Evolutionary conservation across 805 yeast species (phyloP).

Genomic region (Barnettozyma botsteinii): DNA sequence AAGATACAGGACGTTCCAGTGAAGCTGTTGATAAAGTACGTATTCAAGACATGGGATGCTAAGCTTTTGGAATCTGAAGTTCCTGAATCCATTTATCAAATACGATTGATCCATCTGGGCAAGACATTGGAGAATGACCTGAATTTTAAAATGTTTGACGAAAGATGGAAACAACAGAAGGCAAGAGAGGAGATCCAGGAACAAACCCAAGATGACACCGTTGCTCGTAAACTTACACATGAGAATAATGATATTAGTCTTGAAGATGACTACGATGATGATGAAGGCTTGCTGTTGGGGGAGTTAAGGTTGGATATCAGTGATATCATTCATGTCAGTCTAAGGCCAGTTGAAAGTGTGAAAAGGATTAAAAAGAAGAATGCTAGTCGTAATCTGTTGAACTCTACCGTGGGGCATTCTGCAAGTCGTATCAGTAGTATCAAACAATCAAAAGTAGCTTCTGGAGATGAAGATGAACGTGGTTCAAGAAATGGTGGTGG

Average conservation of each 20-base stretch:
- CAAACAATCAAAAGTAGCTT: slow-evolving; percentile 1
- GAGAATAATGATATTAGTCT: background rate
- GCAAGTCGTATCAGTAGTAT: background rate
- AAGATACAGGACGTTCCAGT: background rate
- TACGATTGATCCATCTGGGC: slow-evolving; percentile 29
- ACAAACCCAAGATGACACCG: too few species aligned
- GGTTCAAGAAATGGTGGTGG: slow-evolving; percentile 1
- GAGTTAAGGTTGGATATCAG: slow-evolving; percentile 19
- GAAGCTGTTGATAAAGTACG: slow-evolving; percentile 1
- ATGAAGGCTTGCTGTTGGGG: background rate
- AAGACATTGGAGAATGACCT: slow-evolving; percentile 19
- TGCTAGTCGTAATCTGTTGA: background rate
- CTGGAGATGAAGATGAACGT: background rate
- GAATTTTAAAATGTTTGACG: slow-evolving; percentile 4
- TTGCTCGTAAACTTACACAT: background rate
- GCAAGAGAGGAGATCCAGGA: background rate
- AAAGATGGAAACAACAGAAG: background rate
- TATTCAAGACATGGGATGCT: slow-evolving; percentile 4
- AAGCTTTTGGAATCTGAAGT: background rate
- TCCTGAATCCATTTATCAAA: slow-evolving; percentile 7
- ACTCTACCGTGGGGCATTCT: background rate
- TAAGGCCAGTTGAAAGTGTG: slow-evolving; percentile 22
- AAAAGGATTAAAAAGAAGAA: background rate
- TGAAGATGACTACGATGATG: slow-evolving; percentile 7
- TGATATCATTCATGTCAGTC: slow-evolving; percentile 27